Conservation (phyloP, 257 asterid genomes). For the Salvia splendens region DNA sequence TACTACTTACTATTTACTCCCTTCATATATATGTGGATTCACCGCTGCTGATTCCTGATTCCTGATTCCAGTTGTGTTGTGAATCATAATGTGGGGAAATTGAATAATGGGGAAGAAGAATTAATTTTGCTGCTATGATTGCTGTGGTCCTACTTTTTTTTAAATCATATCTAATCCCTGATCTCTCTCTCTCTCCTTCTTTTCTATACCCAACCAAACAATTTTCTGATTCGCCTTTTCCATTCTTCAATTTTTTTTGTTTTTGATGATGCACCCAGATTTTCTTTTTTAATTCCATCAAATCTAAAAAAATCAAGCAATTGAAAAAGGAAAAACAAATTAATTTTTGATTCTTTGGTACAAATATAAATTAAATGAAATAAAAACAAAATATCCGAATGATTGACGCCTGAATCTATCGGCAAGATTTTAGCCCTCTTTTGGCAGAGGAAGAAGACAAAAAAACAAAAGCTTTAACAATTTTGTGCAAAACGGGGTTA, state of each 20-base stretch:
- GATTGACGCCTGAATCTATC: background rate
- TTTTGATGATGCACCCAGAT: background rate
- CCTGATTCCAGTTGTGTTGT: background rate
- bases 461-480: background rate
- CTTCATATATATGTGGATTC: too few relatives aligned
- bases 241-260: conserved; percentile 2
- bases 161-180: conserved; percentile 24
- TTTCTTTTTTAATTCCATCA: background rate
- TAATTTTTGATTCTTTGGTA: too few relatives aligned
- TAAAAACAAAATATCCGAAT: background rate
- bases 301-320: background rate
- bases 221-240: conserved; percentile 1
- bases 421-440: conserved; percentile 19
- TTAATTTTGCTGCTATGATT: conserved; percentile 23
- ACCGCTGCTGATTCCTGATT: conserved; percentile 1
- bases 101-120: background rate
- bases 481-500: conserved; percentile 16
- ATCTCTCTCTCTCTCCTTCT: background rate
- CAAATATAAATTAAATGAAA: too few relatives aligned
- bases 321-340: too few relatives aligned
- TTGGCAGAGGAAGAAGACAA: conserved; percentile 8
- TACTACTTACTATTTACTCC: too few relatives aligned
- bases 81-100: background rate
- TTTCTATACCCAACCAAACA: background rate
- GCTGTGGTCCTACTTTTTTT: background rate